Evolutionary conservation across 257 asterid genomes (phyloP), one percentile per base, ranked within the genome.

Genomic region (Primulina huaijiensis): DNA sequence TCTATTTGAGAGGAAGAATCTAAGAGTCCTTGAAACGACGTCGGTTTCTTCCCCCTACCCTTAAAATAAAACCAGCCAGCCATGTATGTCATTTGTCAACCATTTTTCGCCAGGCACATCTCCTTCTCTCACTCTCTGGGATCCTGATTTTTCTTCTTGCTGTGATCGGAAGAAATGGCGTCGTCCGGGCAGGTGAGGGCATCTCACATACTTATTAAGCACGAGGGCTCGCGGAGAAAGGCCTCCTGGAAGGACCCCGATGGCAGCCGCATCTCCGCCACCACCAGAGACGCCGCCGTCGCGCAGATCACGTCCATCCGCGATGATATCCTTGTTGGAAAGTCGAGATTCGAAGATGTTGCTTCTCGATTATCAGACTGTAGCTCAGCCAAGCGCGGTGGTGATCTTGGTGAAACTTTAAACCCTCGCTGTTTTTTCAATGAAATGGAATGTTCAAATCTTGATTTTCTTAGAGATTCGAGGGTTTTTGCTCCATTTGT

Each of bases 171-270:
- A 46, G 21, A 60, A 60, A 84, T 82, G 89, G 69, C 85, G 75
- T 84, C 87, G 31, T 69, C 73, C 80, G 53, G 68, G 59, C 78
- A 87, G 77, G 96, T 88, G 20, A 81, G 78, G 86, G 98, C 98
- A 40, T 87, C 92, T n/a, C 98, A 92, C 79, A 90, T 92, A 74
- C 81, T 92, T 79, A 84, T 90, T 9, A 92, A 92, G 88, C 98
- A 92, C 85, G 87, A 87, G 72, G 98, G 92, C 34, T 92, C 98
- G 38, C 90, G 98, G 31, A 86, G 93, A 43, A 90, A 88, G 81
- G 75, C 95, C 11, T 92, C 98, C 38, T 92, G 97, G 98, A 92
- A 80, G 85, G 98, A 92, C 68, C 96, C 91, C 10, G 96, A 92
- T 17, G 98, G 98, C 38, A 78, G 64, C 37, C 80, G 89, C 81